These are phyloP conservation scores for Metschnikowia dekortorum DNA, from an alignment of 805 yeast species.

Conservation along the genomic window DNA sequence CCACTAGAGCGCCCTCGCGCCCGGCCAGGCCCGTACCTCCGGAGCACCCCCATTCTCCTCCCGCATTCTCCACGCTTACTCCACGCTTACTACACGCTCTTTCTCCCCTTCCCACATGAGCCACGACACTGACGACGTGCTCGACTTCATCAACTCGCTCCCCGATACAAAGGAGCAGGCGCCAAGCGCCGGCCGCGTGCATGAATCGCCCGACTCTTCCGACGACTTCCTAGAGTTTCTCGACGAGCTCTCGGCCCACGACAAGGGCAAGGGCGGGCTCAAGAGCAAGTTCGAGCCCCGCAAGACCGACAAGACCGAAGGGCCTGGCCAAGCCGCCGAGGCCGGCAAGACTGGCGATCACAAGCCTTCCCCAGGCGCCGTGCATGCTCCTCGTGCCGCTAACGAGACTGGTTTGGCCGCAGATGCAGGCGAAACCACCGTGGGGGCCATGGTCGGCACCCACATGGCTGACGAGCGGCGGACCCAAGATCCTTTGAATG, in stretches of 20 bases:
- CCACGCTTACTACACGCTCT: neutral
- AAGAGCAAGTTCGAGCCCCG: slow-evolving; percentile 33
- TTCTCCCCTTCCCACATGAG: slow-evolving; percentile 1
- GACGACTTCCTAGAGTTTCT: slow-evolving; percentile 53
- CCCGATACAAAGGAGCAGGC: slow-evolving; percentile 47
- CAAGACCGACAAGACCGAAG: slow-evolving; percentile 10
- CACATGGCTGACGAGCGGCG: too few species aligned
- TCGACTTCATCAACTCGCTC: slow-evolving; percentile 74
- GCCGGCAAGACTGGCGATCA: too few species aligned
- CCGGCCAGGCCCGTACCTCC: too few species aligned
- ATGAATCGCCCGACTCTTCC: slow-evolving; percentile 20
- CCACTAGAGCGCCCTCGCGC: too few species aligned
- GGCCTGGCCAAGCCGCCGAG: neutral
- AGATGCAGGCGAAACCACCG: too few species aligned
- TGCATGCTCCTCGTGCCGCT: too few species aligned
- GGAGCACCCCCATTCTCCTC: too few species aligned
- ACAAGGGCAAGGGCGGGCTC: slow-evolving; percentile 25
- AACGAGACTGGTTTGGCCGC: too few species aligned
- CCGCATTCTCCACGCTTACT: too few species aligned
- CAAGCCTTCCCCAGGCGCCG: too few species aligned
- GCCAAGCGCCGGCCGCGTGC: slow-evolving; percentile 24
- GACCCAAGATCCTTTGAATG: neutral
- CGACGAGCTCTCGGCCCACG: slow-evolving; percentile 69
- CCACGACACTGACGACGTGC: slow-evolving; percentile 64
- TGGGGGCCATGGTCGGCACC: too few species aligned